Conservation (phyloP, 140 eudicot genomes). For the Bidens hawaiensis region DNA sequence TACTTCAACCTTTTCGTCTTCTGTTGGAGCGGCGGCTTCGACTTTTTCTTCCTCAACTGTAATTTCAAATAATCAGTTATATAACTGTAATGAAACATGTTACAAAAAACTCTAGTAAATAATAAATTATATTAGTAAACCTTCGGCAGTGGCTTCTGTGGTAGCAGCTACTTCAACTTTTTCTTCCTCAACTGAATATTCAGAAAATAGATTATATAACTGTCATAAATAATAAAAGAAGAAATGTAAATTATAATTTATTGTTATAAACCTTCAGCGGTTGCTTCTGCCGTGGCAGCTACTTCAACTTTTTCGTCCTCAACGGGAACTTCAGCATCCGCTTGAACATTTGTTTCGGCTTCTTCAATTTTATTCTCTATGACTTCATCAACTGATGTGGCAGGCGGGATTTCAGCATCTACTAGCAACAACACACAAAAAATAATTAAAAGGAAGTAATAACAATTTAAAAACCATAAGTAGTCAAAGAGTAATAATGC, state of each 20-base stretch:
- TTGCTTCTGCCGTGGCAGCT: constrained; percentile 35
- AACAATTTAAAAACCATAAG: neutral
- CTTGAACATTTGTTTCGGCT: constrained; percentile 17
- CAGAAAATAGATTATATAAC: neutral
- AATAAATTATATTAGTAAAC: constrained; percentile 18
- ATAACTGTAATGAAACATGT: neutral
- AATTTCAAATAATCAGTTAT: neutral
- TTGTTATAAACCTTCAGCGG: constrained; percentile 43
- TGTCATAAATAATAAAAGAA: neutral
- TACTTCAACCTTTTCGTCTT: too few relatives aligned
- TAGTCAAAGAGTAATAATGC: constrained; percentile 19
- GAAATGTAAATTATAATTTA: neutral
- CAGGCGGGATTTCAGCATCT: constrained; percentile 25
- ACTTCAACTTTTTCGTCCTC: constrained; percentile 33
- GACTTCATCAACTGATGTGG: constrained; percentile 22
- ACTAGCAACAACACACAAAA: constrained; percentile 9
- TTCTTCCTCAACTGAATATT: constrained; percentile 21
- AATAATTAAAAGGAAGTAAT: constrained; percentile 7
- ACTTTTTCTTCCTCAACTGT: constrained; percentile 31
- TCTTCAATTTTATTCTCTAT: constrained; percentile 31
- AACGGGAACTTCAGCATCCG: constrained; percentile 13
- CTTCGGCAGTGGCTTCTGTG: constrained; percentile 40
- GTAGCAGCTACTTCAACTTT: constrained; percentile 27
- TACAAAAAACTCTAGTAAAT: neutral
- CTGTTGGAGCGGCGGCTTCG: constrained; percentile 32